A percentile compares a stretch with the other conserved stretches of the same genome.
Evolutionary conservation across 306 rosid genomes (phyloP).

Genomic region (Rosa multiflora): DNA sequence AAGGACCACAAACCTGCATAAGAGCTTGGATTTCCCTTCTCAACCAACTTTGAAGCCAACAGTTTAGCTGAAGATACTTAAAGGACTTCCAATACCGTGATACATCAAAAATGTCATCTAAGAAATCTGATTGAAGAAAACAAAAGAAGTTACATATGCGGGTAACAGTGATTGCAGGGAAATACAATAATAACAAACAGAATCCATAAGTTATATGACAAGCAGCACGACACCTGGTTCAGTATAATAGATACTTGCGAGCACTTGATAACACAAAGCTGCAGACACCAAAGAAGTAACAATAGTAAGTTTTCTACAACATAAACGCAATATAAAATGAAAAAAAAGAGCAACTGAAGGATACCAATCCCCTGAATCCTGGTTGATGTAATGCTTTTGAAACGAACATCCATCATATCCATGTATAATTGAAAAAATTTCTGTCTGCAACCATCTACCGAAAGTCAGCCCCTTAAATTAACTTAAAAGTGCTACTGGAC

Average conservation of each 20-base stretch:
- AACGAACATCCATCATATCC: constrained; percentile 65
- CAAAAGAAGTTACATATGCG: constrained; percentile 7
- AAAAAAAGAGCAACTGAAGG: constrained; percentile 19
- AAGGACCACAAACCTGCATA: constrained; percentile 52
- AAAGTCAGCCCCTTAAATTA: not conserved
- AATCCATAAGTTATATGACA: constrained; percentile 19
- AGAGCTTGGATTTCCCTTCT: constrained; percentile 88
- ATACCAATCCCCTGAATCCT: constrained; percentile 51
- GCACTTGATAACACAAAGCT: constrained; percentile 71
- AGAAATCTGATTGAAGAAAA: constrained; percentile 44
- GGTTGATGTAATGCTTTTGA: constrained; percentile 58
- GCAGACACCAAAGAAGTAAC: constrained; percentile 26
- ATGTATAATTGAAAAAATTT: constrained; percentile 47
- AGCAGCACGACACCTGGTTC: constrained; percentile 60
- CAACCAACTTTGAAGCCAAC: constrained; percentile 79
- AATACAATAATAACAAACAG: constrained; percentile 4
- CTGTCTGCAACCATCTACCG: constrained; percentile 40
- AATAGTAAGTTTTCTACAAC: constrained; percentile 18
- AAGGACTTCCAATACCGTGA: constrained; percentile 59
- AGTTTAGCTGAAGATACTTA: constrained; percentile 61
- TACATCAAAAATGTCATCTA: constrained; percentile 61
- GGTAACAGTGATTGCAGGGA: constrained; percentile 8
- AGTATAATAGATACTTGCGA: constrained; percentile 75
- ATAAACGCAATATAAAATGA: not conserved
- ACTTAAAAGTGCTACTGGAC: not conserved